These are phyloP conservation scores for Allantophomopsis cytisporea DNA, from an alignment of 2,329 filamentous ascomycete genomes.

Conservation along the genomic window DNA sequence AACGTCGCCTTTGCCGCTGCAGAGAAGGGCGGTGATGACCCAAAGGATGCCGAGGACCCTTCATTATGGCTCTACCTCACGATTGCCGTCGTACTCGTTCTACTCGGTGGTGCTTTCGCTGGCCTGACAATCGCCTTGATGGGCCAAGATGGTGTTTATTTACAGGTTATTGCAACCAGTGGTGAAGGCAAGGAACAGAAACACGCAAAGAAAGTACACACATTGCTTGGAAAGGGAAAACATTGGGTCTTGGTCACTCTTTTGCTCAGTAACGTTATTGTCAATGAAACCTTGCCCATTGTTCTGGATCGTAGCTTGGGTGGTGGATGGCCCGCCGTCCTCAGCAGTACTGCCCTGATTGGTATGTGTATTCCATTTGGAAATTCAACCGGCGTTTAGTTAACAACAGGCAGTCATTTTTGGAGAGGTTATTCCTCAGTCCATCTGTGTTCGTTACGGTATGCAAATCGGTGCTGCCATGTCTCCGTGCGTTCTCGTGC, in stretches of 20 bases:
- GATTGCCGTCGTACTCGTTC: conserved; percentile 66
- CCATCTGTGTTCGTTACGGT: conserved; percentile 89
- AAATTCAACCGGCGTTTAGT: conserved; percentile 4
- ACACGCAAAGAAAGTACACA: conserved; percentile 71
- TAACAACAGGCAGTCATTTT: conserved; percentile 64
- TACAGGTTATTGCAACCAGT: conserved; percentile 85
- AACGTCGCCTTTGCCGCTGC: conserved; percentile 26
- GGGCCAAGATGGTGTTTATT: conserved; percentile 81
- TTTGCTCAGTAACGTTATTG: conserved; percentile 90
- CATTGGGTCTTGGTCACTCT: conserved; percentile 97
- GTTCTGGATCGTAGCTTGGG: conserved; percentile 88
- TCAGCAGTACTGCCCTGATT: conserved; percentile 87
- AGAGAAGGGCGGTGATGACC: conserved; percentile 27
- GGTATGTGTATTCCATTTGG: conserved; percentile 37
- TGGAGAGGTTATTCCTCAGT: conserved; percentile 91
- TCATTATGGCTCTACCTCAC: conserved; percentile 71
- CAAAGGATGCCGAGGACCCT: conserved; percentile 41
- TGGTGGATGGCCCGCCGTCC: conserved; percentile 84
- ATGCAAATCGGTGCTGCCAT: conserved; percentile 91
- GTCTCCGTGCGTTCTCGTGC: conserved; percentile 68
- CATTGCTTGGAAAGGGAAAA: conserved; percentile 75
- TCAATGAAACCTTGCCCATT: conserved; percentile 92
- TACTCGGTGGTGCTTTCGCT: conserved; percentile 86
- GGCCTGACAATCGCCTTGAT: conserved; percentile 72
- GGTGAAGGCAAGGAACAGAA: conserved; percentile 74